Evolutionary conservation across 805 yeast genomes (phyloP), one percentile per base, ranked within the genome.

Genomic region (Alloascoidea hylecoeti): DNA sequence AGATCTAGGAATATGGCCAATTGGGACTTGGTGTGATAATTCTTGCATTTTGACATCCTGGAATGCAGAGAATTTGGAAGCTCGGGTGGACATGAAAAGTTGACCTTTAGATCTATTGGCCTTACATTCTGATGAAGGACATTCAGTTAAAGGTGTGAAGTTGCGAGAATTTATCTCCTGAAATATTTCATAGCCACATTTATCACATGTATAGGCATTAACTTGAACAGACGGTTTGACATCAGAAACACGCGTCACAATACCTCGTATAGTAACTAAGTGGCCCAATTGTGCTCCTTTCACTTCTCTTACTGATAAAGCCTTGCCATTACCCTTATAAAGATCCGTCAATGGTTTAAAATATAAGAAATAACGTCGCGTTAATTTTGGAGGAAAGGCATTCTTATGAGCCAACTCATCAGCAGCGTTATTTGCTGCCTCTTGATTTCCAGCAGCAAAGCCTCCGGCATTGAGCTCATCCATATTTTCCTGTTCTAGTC

Each of bases 1-100:
- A 18, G 85, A 63, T 50, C 99, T 72, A 36, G 99, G 99, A 45
- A 92, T 92, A 57, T 89, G 96, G 38, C 98, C 98, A 18, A 88
- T 89, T 1, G 99, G 99, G 14, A 92, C 98, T 61, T 92, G 98
- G 46, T 79, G 78, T 3, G 97, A 83, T 54, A 89, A 64, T 59
- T 92, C 99, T 63, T 92, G 99, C 44, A 92, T 69, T 51, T 84
- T 79, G 40, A 88, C 92, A 51, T 92, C 98, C 62, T 92, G 99
- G 68, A 88, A 92, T 4, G 95, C 83, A 39, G 80, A 69, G 52
- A 94, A 92, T 60, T 92, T 92, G 19, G 96, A 86, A 2, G 98
- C 98, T 49, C 99, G 72, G 9, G 97, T 86, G 35, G 89, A 74
- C 74, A 88, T 82, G 56, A 81, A 85, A 38, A 92, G 66, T 61